Conservation (phyloP, 768 basidiomycete species). For the Lactarius tabidus region DNA sequence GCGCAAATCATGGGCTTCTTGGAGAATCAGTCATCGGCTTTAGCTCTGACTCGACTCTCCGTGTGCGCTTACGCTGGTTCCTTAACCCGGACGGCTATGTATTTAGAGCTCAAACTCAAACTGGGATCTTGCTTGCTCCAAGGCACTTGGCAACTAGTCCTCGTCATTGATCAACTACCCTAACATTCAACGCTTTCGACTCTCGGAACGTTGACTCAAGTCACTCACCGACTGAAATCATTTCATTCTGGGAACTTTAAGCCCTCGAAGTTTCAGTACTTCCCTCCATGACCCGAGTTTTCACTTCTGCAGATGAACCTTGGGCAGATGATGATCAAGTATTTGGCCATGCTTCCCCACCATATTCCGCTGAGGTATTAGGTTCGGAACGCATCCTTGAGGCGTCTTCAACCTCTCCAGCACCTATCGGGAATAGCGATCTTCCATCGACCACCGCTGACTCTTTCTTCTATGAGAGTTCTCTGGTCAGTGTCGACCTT, state of each 20-base stretch:
- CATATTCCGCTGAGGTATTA: constrained; percentile 9
- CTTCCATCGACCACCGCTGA: neutral
- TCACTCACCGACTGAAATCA: neutral
- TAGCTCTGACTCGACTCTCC: neutral
- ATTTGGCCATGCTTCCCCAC: constrained; percentile 5
- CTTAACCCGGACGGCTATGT: neutral
- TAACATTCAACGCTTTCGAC: neutral
- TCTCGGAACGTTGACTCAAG: neutral
- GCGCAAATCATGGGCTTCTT: neutral
- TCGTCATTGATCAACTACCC: neutral
- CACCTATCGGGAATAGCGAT: neutral
- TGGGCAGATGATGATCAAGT: constrained; percentile 6
- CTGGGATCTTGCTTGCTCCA: neutral
- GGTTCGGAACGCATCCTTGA: constrained; percentile 5
- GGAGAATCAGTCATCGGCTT: neutral
- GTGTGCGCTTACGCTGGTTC: neutral
- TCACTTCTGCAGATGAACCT: neutral
- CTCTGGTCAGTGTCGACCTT: constrained; percentile 40
- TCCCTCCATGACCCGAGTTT: neutral
- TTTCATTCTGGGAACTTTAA: neutral
- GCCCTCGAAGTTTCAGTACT: neutral
- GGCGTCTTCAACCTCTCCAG: neutral
- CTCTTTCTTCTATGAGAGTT: constrained; percentile 34
- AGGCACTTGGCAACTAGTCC: neutral
- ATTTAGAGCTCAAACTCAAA: neutral